A percentile compares a stretch with the other conserved stretches of the same genome.
These are phyloP conservation scores for Chaetothyriales sp. DNA, from an alignment of 2,329 filamentous ascomycete species.

Conservation along the genomic window DNA sequence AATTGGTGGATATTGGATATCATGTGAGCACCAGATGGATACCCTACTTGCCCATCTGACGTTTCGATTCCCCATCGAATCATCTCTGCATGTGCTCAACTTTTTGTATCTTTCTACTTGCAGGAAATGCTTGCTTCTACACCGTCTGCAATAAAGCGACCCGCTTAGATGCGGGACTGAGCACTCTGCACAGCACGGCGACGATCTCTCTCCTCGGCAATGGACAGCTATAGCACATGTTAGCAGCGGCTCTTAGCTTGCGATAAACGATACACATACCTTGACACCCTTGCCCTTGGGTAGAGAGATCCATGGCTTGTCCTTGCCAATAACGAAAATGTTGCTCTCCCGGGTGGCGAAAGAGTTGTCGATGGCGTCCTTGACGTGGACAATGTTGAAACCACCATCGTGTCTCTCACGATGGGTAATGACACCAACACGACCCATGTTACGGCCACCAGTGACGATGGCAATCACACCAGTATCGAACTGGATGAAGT, in stretches of 20 bases:
- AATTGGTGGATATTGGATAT: background rate
- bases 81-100: background rate
- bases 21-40: background rate
- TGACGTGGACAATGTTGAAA: slow-evolving; percentile 99
- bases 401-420: slow-evolving; percentile 99
- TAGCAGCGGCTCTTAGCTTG: slow-evolving; percentile 2
- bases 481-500: slow-evolving; percentile 98
- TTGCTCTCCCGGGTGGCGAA: slow-evolving; percentile 99
- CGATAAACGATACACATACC: slow-evolving; percentile 25
- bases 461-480: slow-evolving; percentile 97
- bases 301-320: slow-evolving; percentile 98
- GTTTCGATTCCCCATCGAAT: background rate
- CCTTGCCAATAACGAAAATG: slow-evolving; percentile 96
- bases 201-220: slow-evolving; percentile 98
- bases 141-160: background rate
- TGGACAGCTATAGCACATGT: slow-evolving; percentile 55
- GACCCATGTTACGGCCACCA: slow-evolving; percentile 99
- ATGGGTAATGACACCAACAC: slow-evolving; percentile 99
- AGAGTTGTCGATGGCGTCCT: slow-evolving; percentile 99
- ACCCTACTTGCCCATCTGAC: background rate
- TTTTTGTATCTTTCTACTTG: background rate
- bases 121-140: background rate
- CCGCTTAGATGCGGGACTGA: slow-evolving; percentile 2
- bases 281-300: slow-evolving; percentile 99
- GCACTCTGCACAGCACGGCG: slow-evolving; percentile 50